phyloP scores from a whole-genome alignment of 2,329 filamentous ascomycete genomes.

The Fusarium chuoi region DNA sequence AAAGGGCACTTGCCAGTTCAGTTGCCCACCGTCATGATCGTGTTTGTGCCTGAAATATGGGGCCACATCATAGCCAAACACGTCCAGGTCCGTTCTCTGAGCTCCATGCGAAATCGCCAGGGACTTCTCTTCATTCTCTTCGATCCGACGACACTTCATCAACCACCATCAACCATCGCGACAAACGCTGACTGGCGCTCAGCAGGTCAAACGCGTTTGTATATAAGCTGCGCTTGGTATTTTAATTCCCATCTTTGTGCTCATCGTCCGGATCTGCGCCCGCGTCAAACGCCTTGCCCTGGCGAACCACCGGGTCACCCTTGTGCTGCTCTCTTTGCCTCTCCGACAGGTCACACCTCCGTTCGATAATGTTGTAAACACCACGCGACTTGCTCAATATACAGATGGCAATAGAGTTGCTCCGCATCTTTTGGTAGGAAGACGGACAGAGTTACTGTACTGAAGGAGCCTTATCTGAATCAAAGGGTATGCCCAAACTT shows the following conservation, averaged over 20 bases:
- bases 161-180: slow-evolving; percentile 46
- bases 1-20: slow-evolving; percentile 19
- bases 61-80: slow-evolving; percentile 39
- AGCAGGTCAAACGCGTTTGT: slow-evolving; percentile 37
- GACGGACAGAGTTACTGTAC: slow-evolving; percentile 35
- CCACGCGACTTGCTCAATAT: slow-evolving; percentile 41
- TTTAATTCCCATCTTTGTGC: slow-evolving; percentile 28
- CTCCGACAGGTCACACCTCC: slow-evolving; percentile 41
- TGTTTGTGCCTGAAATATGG: slow-evolving; percentile 49
- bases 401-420: slow-evolving; percentile 42
- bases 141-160: slow-evolving; percentile 46
- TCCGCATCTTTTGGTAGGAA: slow-evolving; percentile 39
- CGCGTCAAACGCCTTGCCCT: slow-evolving; percentile 17
- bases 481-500: slow-evolving; percentile 50
- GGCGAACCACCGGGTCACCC: slow-evolving; percentile 30
- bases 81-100: slow-evolving; percentile 34
- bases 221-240: slow-evolving; percentile 33
- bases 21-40: slow-evolving; percentile 14
- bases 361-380: slow-evolving; percentile 50
- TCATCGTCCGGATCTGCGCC: slow-evolving; percentile 24
- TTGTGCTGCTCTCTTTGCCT: slow-evolving; percentile 37
- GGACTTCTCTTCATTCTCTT: slow-evolving; percentile 47
- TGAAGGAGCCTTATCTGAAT: slow-evolving; percentile 35
- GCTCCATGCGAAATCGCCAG: slow-evolving; percentile 35
- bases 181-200: slow-evolving; percentile 38